A percentile compares a stretch with the other conserved stretches of the same genome.
Conservation (phyloP, 805 yeast genomes). For the Millerago galiae region DNA sequence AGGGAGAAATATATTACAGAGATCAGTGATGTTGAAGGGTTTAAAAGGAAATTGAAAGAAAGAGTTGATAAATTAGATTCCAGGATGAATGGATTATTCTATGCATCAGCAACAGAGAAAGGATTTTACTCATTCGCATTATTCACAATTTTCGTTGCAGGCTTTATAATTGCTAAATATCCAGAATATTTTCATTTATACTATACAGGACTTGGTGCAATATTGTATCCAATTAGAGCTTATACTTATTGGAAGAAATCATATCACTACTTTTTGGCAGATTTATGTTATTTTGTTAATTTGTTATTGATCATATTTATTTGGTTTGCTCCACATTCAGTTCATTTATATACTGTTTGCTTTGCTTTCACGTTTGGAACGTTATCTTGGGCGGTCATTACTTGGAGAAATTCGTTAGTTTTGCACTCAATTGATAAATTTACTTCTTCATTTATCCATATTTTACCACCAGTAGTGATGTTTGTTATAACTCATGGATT, state of each 20-base stretch:
- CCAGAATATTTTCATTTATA: constrained; percentile 74
- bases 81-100: constrained; percentile 30
- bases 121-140: constrained; percentile 72
- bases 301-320: constrained; percentile 58
- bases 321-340: constrained; percentile 78
- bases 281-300: constrained; percentile 89
- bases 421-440: constrained; percentile 89
- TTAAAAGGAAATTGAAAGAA: constrained; percentile 20
- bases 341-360: constrained; percentile 69
- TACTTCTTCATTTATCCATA: constrained; percentile 84
- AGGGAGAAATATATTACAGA: constrained; percentile 15
- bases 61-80: constrained; percentile 33
- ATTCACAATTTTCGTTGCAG: constrained; percentile 60
- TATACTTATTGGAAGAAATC: constrained; percentile 75
- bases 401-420: constrained; percentile 93
- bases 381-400: constrained; percentile 84
- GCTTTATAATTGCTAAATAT: constrained; percentile 67
- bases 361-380: constrained; percentile 88
- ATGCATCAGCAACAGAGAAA: constrained; percentile 61
- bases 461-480: constrained; percentile 83
- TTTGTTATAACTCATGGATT: constrained; percentile 80
- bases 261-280: constrained; percentile 85
- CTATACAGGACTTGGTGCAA: constrained; percentile 53
- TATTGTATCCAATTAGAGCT: constrained; percentile 79
- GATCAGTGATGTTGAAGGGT: constrained; percentile 19